Base-by-base conservation (phyloP, 257 asterid species). In the Scutellaria baicalensis region DNA sequence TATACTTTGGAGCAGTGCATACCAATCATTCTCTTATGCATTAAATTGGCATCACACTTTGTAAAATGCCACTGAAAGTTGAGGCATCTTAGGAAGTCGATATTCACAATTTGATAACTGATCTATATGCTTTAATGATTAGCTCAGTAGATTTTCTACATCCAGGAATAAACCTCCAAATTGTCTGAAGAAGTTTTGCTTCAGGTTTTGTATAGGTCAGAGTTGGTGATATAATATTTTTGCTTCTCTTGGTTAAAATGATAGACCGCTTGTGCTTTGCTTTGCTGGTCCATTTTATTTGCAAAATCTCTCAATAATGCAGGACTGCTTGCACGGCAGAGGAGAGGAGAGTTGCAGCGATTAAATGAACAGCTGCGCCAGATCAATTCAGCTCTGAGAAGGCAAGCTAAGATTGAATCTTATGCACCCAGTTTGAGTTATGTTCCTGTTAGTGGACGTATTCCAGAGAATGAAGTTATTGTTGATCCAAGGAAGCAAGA, bases 341-440 rank as follows among this genome's bases (percentile, higher is more conserved):
- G 99, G 80, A 89, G 70, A 83, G 97, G 86, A 66, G 99, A 94
- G 78, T 73, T 94, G 78, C 78, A 79, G 80, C 84, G 90, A 62
- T 80, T 94, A 64, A 94, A 94, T 59, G 99, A 94, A 68, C 99
- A 91, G 87, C 87, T 94, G 57, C 93, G 98, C 47, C 98, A 91
- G 79, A 94, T 94, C 73, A 94, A 94, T 75, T 52, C 96, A 8
- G 96, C 99, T 68, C 68, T 94, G 57, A 86, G 96, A 80, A 80
- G 99, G 83, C 99, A 94, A 82, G 99, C 97, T 61, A 91, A 89
- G 79, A 91, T 94, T 40, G 97, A 94, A 80, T 94, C 99, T 4
- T 94, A 94, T 75, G 98, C 98, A 6, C 99, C 99, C 70, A 80
- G 74, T 86, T 83, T 94, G 85, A 94, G 97, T 76, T 94, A 91